These are phyloP conservation scores for Flaveria bidentis DNA, from an alignment of 129 eudicot genomes.

Conservation along the genomic window DNA sequence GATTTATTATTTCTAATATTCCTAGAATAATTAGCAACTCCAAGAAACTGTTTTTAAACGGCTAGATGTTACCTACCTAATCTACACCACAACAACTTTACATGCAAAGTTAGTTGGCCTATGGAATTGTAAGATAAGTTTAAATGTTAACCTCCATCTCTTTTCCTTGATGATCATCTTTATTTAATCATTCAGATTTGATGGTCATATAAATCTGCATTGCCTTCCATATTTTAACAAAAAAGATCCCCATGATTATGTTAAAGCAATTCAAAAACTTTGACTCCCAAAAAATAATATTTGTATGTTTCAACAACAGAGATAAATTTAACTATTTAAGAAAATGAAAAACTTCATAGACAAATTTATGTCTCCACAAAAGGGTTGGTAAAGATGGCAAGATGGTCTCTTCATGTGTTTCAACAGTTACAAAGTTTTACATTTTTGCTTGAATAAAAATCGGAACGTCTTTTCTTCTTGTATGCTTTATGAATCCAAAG, in stretches of 20 bases:
- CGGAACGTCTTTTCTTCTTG: background rate
- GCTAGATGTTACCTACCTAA: too few relatives aligned
- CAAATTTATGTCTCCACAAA: slow-evolving; percentile 6
- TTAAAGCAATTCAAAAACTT: background rate
- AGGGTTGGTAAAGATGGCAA: slow-evolving; percentile 7
- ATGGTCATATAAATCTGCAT: background rate
- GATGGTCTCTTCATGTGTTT: slow-evolving; percentile 9
- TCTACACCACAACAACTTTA: too few relatives aligned
- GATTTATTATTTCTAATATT: slow-evolving; percentile 14
- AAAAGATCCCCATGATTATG: background rate
- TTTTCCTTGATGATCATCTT: background rate
- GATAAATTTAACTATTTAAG: background rate
- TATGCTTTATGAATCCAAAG: background rate
- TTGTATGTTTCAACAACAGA: slow-evolving; percentile 1
- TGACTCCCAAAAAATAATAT: background rate
- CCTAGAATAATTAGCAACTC: background rate
- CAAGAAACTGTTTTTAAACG: too few relatives aligned
- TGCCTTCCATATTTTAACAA: background rate
- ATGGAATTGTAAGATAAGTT: slow-evolving; percentile 1
- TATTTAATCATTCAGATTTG: slow-evolving; percentile 11
- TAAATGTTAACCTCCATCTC: background rate
- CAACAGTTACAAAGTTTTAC: background rate
- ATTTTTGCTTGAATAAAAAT: background rate
- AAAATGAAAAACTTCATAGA: background rate
- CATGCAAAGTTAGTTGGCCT: background rate